These are phyloP conservation scores for Acacia acuminata DNA, from an alignment of 306 rosid species.

Conservation along the genomic window DNA sequence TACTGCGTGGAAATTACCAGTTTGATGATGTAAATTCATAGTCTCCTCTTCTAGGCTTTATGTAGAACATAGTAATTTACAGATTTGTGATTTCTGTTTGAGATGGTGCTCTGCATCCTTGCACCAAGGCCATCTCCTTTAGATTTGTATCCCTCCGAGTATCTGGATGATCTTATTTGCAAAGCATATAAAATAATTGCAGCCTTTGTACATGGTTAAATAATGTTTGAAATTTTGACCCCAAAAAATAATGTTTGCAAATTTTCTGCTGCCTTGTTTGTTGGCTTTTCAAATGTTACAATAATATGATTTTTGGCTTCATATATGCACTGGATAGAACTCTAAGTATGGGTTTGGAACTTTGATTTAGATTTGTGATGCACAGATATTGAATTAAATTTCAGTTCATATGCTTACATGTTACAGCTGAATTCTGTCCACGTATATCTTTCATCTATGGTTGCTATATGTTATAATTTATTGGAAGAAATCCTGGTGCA, in stretches of 20 bases:
- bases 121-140: constrained; percentile 16
- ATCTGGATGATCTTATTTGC: neutral
- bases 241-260: neutral
- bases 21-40: neutral
- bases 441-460: constrained; percentile 17
- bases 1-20: too few species aligned
- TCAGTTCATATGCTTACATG: constrained; percentile 9
- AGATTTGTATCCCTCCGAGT: neutral
- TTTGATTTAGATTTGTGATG: neutral
- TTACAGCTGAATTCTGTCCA: constrained; percentile 4
- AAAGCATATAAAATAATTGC: constrained; percentile 1
- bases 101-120: constrained; percentile 1
- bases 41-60: neutral
- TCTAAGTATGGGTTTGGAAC: neutral
- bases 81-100: constrained; percentile 9
- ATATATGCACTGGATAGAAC: neutral
- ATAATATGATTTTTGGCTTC: constrained; percentile 4
- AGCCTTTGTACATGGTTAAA: constrained; percentile 10
- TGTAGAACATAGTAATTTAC: neutral
- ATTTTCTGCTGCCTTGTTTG: neutral
- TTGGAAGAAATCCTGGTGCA: neutral
- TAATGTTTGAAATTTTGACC: too few species aligned
- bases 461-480: constrained; percentile 25
- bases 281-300: constrained; percentile 5
- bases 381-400: constrained; percentile 4